phyloP scores from a whole-genome alignment of 495 filamentous ascomycete genomes.

The Penicillium nucicola region DNA sequence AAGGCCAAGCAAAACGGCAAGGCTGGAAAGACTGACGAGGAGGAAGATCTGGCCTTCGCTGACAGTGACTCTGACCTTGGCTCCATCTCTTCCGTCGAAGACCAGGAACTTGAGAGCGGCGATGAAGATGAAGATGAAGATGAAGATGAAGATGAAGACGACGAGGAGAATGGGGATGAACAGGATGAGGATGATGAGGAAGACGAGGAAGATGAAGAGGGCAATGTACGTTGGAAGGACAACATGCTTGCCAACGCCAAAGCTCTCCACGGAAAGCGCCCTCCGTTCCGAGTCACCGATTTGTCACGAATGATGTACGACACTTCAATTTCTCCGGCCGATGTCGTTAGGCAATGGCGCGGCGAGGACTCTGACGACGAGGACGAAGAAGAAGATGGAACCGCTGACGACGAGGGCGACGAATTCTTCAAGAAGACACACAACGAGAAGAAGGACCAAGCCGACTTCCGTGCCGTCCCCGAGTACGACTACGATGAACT shows the following conservation, averaged over 20 bases:
- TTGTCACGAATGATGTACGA: constrained; percentile 88
- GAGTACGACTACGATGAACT: constrained; percentile 75
- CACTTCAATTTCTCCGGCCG: constrained; percentile 65
- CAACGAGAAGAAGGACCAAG: constrained; percentile 55
- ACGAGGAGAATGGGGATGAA: constrained; percentile 50
- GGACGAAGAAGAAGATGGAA: constrained; percentile 42
- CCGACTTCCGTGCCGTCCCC: constrained; percentile 76
- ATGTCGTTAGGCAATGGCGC: constrained; percentile 76
- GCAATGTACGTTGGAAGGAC: constrained; percentile 74
- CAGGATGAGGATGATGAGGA: constrained; percentile 63
- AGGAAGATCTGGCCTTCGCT: constrained; percentile 78
- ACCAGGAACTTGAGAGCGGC: constrained; percentile 60
- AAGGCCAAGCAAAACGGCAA: constrained; percentile 44
- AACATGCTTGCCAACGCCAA: constrained; percentile 77
- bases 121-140: constrained; percentile 53
- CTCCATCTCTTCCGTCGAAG: constrained; percentile 72
- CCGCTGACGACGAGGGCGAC: constrained; percentile 67
- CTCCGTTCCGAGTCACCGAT: constrained; percentile 70
- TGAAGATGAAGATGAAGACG: constrained; percentile 58
- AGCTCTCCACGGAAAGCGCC: constrained; percentile 63
- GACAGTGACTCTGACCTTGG: constrained; percentile 95
- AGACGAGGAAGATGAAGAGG: constrained; percentile 61
- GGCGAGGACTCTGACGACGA: constrained; percentile 50
- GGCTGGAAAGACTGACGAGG: constrained; percentile 32
- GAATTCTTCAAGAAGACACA: constrained; percentile 81